phyloP scores from a whole-genome alignment of 2,329 filamentous ascomycete genomes.

The Paramyrothecium roridum region DNA sequence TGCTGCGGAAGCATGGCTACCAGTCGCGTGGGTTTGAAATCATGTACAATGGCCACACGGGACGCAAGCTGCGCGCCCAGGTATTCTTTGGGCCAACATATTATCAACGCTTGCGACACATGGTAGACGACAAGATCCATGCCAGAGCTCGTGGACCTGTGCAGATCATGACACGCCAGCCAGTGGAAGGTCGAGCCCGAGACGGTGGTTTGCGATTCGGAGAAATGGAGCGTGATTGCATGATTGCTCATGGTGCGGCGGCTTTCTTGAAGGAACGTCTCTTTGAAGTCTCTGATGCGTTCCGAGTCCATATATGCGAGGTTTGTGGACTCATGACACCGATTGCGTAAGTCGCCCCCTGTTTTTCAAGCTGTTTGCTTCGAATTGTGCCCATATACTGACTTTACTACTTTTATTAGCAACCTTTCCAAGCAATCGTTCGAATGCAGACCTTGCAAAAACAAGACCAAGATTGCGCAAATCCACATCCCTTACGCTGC shows the following conservation, averaged over 20 bases:
- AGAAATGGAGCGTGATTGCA: conserved; percentile 99
- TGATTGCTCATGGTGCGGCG: conserved; percentile 99
- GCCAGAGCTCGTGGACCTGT: conserved; percentile 95
- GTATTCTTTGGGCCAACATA: conserved; percentile 98
- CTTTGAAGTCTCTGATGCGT: conserved; percentile 96
- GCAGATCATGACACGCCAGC: conserved; percentile 95
- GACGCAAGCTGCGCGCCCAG: conserved; percentile 87
- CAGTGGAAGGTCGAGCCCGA: conserved; percentile 95
- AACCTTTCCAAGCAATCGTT: conserved; percentile 95
- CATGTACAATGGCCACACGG: conserved; percentile 98
- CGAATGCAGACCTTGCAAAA: conserved; percentile 96
- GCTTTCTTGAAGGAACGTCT: conserved; percentile 96
- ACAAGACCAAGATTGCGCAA: conserved; percentile 98
- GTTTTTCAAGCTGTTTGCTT: no score
- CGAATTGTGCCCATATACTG: conserved; percentile 17
- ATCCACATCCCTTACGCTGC: conserved; percentile 97
- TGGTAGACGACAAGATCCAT: conserved; percentile 99
- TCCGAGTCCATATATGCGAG: conserved; percentile 97
- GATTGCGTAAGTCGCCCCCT: conserved; percentile 80
- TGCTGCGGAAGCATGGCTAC: conserved; percentile 87
- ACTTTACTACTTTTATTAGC: conserved; percentile 41
- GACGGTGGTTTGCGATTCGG: conserved; percentile 98
- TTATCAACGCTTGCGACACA: conserved; percentile 96
- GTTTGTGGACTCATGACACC: conserved; percentile 99
- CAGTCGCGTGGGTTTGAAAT: conserved; percentile 97